Evolutionary conservation across 2,329 filamentous ascomycete species (phyloP).

Genomic region (Alternaria viburni): DNA sequence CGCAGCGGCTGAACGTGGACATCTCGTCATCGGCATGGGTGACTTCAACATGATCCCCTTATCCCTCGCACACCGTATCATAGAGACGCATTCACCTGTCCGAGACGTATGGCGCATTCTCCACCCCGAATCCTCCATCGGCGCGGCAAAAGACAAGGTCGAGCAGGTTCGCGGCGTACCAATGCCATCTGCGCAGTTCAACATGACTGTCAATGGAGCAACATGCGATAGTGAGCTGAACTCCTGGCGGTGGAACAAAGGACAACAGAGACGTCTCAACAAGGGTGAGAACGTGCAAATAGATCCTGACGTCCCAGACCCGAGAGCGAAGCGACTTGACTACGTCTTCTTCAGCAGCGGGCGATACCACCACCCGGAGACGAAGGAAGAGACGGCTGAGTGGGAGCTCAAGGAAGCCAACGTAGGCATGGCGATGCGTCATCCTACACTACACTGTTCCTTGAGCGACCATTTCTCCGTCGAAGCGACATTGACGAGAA

Average conservation of each 20-base stretch:
- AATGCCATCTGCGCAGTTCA: conserved; percentile 78
- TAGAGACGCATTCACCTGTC: conserved; percentile 78
- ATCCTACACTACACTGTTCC: conserved; percentile 81
- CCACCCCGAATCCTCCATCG: conserved; percentile 83
- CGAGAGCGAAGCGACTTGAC: conserved; percentile 83
- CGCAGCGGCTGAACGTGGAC: conserved; percentile 77
- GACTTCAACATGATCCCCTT: conserved; percentile 97
- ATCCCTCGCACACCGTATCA: conserved; percentile 81
- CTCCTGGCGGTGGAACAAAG: conserved; percentile 89
- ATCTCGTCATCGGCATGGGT: conserved; percentile 83
- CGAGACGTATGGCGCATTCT: conserved; percentile 84
- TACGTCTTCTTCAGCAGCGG: conserved; percentile 78
- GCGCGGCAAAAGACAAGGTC: conserved; percentile 69
- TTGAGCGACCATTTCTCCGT: conserved; percentile 96
- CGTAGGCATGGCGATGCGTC: conserved; percentile 81
- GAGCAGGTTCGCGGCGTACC: conserved; percentile 71
- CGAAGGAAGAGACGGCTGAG: conserved; percentile 35
- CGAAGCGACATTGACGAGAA: conserved; percentile 70
- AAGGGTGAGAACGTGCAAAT: conserved; percentile 70
- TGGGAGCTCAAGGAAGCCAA: conserved; percentile 76
- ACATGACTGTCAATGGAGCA: conserved; percentile 79
- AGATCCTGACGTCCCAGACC: conserved; percentile 70
- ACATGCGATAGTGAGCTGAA: conserved; percentile 88
- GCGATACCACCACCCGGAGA: conserved; percentile 30
- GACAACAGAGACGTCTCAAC: conserved; percentile 70